These are phyloP conservation scores for Amaranthus tricolor DNA, from an alignment of 179 eudicot species.

Conservation along the genomic window DNA sequence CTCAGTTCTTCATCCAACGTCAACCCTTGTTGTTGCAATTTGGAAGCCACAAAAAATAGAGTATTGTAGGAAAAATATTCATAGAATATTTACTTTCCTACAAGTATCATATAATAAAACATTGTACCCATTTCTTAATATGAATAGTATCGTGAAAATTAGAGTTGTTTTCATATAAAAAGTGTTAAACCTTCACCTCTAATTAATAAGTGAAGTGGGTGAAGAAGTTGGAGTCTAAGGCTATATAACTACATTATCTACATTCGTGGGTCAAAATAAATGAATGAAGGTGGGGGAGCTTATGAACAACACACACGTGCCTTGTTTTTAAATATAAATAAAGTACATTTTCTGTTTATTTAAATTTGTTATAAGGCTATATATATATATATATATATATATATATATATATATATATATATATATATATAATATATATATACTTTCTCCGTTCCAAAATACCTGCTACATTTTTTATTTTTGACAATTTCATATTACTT, in stretches of 20 bases:
- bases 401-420: too few species aligned
- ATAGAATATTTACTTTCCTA: too few species aligned
- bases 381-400: background rate
- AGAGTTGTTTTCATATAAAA: too few species aligned
- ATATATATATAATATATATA: too few species aligned
- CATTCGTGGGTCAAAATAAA: constrained; percentile 31
- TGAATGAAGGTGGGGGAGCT: constrained; percentile 20
- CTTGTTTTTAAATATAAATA: constrained; percentile 13
- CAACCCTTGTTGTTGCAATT: too few species aligned
- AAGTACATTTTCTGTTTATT: constrained; percentile 4
- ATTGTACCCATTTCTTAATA: background rate
- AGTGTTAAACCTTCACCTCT: background rate
- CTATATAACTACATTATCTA: background rate
- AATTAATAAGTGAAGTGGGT: background rate
- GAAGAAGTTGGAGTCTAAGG: background rate
- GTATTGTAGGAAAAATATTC: too few species aligned
- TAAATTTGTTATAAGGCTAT: background rate
- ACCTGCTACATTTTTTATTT: too few species aligned
- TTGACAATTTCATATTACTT: too few species aligned
- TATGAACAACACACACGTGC: constrained; percentile 25
- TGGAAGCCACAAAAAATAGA: too few species aligned
- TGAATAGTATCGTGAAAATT: background rate
- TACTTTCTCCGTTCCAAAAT: too few species aligned
- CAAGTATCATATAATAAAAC: too few species aligned
- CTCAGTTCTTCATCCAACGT: too few species aligned